A percentile compares a stretch with the other conserved stretches of the same genome.
Conservation (phyloP, 2,329 filamentous ascomycete genomes). For the Verticillium longisporum region DNA sequence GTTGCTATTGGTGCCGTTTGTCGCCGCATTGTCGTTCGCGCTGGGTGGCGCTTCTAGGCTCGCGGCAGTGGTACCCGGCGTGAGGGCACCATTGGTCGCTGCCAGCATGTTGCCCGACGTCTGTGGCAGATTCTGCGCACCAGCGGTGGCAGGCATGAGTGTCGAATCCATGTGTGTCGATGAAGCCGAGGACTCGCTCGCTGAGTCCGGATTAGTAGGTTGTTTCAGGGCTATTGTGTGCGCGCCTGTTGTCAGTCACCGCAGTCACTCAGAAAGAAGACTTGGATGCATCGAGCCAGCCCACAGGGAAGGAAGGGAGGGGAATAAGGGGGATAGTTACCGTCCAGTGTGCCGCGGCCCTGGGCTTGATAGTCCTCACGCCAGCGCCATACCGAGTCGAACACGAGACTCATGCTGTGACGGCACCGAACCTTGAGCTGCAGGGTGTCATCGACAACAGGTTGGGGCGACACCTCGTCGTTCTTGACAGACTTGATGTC, state of each 20-base stretch:
- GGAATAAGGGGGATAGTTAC: conserved; percentile 38
- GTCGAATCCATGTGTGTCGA: conserved; percentile 59
- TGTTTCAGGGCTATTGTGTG: conserved; percentile 62
- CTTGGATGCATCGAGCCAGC: conserved; percentile 12
- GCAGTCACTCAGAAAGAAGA: conserved; percentile 14
- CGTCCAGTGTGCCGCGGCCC: conserved; percentile 63
- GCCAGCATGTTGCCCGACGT: conserved; percentile 32
- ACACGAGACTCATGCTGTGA: conserved; percentile 80
- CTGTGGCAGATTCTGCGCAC: conserved; percentile 28
- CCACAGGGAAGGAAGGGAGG: background rate
- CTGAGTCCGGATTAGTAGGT: conserved; percentile 77
- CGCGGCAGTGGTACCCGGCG: conserved; percentile 39
- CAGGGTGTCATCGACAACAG: conserved; percentile 60
- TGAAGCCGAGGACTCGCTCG: conserved; percentile 64
- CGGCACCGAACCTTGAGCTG: conserved; percentile 77
- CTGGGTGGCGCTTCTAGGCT: background rate
- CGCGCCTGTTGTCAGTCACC: conserved; percentile 18
- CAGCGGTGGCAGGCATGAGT: conserved; percentile 41
- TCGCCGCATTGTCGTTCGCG: background rate
- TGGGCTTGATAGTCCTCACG: conserved; percentile 70
- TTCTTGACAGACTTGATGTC: conserved; percentile 36
- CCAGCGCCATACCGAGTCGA: conserved; percentile 82
- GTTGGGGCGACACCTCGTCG: conserved; percentile 34
- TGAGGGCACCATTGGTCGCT: conserved; percentile 43
- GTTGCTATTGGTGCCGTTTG: conserved; percentile 39